Evolutionary conservation across 2,329 filamentous ascomycete species (phyloP).

Genomic region (Penicillium sp.): DNA sequence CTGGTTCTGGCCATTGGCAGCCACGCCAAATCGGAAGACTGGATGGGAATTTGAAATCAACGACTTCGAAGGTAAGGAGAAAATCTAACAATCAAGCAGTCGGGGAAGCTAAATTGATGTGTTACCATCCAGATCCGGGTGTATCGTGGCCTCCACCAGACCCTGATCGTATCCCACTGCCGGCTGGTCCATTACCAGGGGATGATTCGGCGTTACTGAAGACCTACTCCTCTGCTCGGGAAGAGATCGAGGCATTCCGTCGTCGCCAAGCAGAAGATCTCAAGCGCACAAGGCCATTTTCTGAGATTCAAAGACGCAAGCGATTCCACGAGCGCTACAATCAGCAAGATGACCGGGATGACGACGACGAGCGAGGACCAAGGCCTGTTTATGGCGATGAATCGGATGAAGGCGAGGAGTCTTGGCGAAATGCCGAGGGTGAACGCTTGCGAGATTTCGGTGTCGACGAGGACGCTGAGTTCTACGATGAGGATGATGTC

Average conservation of each 20-base stretch:
- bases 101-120: neutral
- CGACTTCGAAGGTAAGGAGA: conserved; percentile 61
- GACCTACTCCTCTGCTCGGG: conserved; percentile 42
- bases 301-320: conserved; percentile 45
- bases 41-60: conserved; percentile 63
- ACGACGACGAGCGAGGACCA: conserved; percentile 29
- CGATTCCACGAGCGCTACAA: conserved; percentile 50
- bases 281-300: conserved; percentile 47
- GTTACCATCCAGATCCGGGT: conserved; percentile 37
- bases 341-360: conserved; percentile 23
- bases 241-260: conserved; percentile 61
- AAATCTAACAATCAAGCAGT: neutral
- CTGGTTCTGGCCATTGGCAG: conserved; percentile 67
- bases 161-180: conserved; percentile 55
- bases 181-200: conserved; percentile 27
- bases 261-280: conserved; percentile 60
- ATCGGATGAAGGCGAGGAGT: conserved; percentile 60
- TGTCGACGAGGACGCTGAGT: conserved; percentile 68
- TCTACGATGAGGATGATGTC: conserved; percentile 68
- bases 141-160: conserved; percentile 57
- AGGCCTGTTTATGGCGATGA: conserved; percentile 30
- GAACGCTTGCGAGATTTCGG: conserved; percentile 68
- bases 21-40: conserved; percentile 53
- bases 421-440: conserved; percentile 67
- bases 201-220: conserved; percentile 37